Evolutionary conservation across 495 filamentous ascomycete genomes (phyloP), one percentile per base, ranked within the genome.

Genomic region (Hypoxylon fragiforme): DNA sequence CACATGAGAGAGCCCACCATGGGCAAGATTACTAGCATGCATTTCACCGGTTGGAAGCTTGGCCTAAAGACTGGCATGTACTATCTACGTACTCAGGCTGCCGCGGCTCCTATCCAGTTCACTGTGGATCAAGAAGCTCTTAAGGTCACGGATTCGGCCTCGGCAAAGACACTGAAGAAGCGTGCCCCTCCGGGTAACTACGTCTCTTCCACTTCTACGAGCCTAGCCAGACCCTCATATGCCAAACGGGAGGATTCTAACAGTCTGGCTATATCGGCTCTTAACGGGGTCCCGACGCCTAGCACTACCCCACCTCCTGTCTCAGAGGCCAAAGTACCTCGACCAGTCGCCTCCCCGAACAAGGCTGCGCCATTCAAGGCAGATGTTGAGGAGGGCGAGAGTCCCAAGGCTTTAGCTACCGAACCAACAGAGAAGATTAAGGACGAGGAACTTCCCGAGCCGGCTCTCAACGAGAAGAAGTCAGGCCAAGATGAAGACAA

Each of bases 61-160:
- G 94, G 94, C 64, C 82, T 98, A 52, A 98, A 98, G 85, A 98
- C 94, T 8, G 94, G 94, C 74, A 97, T 98, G 95, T 98, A 98
- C 84, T 98, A 98, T 72, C 86, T 98, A 59, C 91, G 94, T 63
- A 98, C 94, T 32, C 95, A 95, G 85, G 94, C 94, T 47, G 94
- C 94, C 14, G 90, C 90, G 3, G 90, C 91, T 32, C 94, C 94
- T 45, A 98, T 98, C 63, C 94, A 98, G 74, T 98, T 98, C 77
- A 98, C 94, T 4, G 94, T 98, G 63, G 94, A 98, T 75, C 94
- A 98, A 77, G 91, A 96, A 73, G 85, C 89, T 38, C 88, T 98
- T 55, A 88, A 89, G 75, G 90, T 96, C 13, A 81, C 81, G 38
- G 95, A 98, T 70, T 91, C 87, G 48, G 88, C 86, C 54, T 80